Evolutionary conservation across 2,329 filamentous ascomycete genomes (phyloP), one percentile per base, ranked within the genome.

Genomic region (Arthrinium phaeospermum): DNA sequence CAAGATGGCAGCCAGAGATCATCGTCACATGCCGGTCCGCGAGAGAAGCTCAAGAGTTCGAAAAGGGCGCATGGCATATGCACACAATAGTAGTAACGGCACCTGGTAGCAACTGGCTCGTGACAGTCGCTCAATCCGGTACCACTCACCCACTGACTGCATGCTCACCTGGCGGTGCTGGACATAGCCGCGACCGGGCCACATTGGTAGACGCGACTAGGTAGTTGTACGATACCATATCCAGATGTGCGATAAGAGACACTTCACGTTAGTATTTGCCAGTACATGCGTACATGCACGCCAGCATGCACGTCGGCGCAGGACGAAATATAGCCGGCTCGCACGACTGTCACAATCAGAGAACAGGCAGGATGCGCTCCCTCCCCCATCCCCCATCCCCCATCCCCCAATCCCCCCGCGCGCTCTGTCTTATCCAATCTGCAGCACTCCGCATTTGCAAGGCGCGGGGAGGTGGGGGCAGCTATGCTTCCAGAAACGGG

Each of bases 381-480:
- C 34, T 24, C 34, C 19, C 27, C 27, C 27, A 12, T 1, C 14
- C 22, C 47, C 22, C 1, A 12, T 7, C 47, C 49, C 49, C 49
- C n/a, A n/a, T 30, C 27, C 27, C 27, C 27, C 27, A 30, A 2
- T 4, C 27, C 24, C 24, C 12, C 51, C 27, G 51, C 27, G 53
- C 46, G 49, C 49, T 14, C n/a, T 51, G n/a, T 27, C 57, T 64
- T 41, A 34, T 41, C 57, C 57, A 64, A 64, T 41, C 57, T 64
- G 57, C 57, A 64, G 41, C 57, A 64, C 30, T 64, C 57, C 57
- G 57, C 57, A 41, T 34, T 34, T 24, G 34, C 10, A 19, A 64
- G 19, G 57, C 57, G 57, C 34, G 57, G 57, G 57, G 57, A 64
- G 30, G 57, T 41, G 57, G 57, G 57, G 57, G 30, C 37, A 41